Evolutionary conservation across 192 early-diverging fungal species (phyloP), one percentile per base, ranked within the genome.

Genomic region (Lobosporangium transversale): DNA sequence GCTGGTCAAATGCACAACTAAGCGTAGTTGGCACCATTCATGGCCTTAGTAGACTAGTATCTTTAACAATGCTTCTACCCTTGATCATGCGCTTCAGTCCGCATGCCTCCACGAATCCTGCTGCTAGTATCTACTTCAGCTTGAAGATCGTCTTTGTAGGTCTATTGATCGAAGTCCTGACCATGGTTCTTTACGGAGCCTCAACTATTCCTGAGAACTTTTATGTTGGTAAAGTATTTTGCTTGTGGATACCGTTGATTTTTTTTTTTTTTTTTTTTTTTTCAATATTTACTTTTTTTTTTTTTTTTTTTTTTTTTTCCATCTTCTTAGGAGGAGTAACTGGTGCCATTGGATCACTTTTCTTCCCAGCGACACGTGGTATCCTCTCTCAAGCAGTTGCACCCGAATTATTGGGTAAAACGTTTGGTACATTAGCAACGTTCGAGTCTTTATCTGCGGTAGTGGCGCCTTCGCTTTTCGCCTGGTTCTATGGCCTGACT

Each of bases 301-400:
- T 14, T n/a, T 40, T n/a, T 56, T 3, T 21, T n/a, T 12, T 29
- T 30, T 29, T 48, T 14, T 35, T 54, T 15, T n/a, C 29, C 32
- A 33, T 24, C 18, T 24, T 21, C 20, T 24, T n/a, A 56, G 54
- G 54, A 24, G 70, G 55, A 30, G 42, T 43, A n/a, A 64, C 63
- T 7, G 52, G 71, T 12, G 40, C 71, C 11, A 47, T 75, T 9
- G 71, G 71, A 23, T 54, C 63, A 2, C 10, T 75, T 23, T 75
- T 75, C 51, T 56, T 66, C 52, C 71, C 71, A 4, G 71, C 71
- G 0, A 37, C 55, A 3, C 71, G 71, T 49, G 63, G 71, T 0
- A 61, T 75, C n/a, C 31, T 75, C 23, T 66, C 71, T 33, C 71
- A 57, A 3, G 52, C 63, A 7, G 63, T 75, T 1, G 37, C 71